Evolutionary conservation across 805 yeast genomes (phyloP).

Genomic region (Candida loeiensis): DNA sequence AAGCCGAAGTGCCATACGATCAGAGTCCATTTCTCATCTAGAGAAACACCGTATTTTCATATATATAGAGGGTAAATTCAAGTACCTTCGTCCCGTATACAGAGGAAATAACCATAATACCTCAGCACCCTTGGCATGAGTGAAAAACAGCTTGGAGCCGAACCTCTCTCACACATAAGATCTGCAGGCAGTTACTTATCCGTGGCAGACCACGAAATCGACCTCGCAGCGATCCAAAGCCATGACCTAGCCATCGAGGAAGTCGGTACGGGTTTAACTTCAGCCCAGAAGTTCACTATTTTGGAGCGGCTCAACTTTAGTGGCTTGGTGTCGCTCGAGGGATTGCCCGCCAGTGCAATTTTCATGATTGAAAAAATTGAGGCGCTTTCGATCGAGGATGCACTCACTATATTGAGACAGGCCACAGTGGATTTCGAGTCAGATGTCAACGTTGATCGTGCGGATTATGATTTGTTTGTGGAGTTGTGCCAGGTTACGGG

Average conservation of each 20-base stretch:
- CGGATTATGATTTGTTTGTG: constrained; percentile 32
- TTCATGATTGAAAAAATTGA: constrained; percentile 41
- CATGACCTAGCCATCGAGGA: constrained; percentile 12
- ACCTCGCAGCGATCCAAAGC: constrained; percentile 13
- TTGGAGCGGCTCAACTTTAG: constrained; percentile 25
- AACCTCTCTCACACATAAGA: background rate
- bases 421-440: constrained; percentile 40
- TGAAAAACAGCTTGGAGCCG: too few relatives aligned
- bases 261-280: constrained; percentile 16
- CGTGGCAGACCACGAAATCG: constrained; percentile 14
- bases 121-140: too few relatives aligned
- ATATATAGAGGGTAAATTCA: too few relatives aligned
- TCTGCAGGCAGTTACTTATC: constrained; percentile 9
- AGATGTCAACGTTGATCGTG: constrained; percentile 46
- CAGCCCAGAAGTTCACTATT: constrained; percentile 24
- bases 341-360: constrained; percentile 29
- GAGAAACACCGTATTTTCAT: too few relatives aligned
- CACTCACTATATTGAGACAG: constrained; percentile 35
- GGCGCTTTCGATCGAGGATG: constrained; percentile 32
- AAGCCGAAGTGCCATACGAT: too few relatives aligned
- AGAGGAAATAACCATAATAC: too few relatives aligned
- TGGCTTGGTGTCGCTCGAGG: constrained; percentile 24
- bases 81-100: too few relatives aligned
- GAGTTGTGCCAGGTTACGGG: constrained; percentile 13
- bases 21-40: too few relatives aligned